A percentile compares a stretch with the other conserved stretches of the same genome.
These are phyloP conservation scores for Emericellopsis cladophorae DNA, from an alignment of 2,329 filamentous ascomycete genomes.

Conservation along the genomic window DNA sequence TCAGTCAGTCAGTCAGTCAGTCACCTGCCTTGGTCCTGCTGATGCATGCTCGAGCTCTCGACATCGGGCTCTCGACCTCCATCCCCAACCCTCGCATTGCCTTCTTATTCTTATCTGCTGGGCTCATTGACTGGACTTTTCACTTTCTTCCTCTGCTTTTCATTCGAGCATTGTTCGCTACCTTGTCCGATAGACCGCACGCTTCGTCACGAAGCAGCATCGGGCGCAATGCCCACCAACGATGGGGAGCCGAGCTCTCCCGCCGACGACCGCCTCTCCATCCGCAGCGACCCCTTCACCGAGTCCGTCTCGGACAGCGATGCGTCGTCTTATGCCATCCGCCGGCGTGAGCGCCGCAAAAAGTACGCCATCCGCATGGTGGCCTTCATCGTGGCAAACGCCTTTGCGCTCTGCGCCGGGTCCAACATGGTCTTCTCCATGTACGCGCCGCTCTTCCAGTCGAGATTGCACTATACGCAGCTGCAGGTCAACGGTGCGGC, in stretches of 20 bases:
- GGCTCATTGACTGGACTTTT: too few relatives aligned
- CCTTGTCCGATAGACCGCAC: neutral
- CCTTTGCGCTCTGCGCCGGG: slow-evolving; percentile 64
- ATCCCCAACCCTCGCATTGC: too few relatives aligned
- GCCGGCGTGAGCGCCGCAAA: slow-evolving; percentile 9
- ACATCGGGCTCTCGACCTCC: too few relatives aligned
- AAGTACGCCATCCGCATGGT: slow-evolving; percentile 25
- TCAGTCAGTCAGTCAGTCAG: too few relatives aligned
- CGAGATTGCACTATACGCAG: slow-evolving; percentile 76
- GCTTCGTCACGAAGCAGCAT: neutral
- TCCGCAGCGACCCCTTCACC: neutral
- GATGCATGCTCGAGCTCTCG: too few relatives aligned
- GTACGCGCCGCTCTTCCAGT: slow-evolving; percentile 84
- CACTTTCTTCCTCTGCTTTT: too few relatives aligned
- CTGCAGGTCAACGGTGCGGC: slow-evolving; percentile 84
- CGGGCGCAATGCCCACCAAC: too few relatives aligned
- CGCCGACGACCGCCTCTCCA: neutral
- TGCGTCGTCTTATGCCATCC: neutral
- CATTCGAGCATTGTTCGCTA: too few relatives aligned
- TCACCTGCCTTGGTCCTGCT: too few relatives aligned
- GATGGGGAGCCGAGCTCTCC: too few relatives aligned
- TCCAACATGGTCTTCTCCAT: slow-evolving; percentile 90
- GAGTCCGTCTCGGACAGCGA: neutral
- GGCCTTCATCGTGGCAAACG: slow-evolving; percentile 40
- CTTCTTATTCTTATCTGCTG: too few relatives aligned